Conservation (phyloP, 1,284 basidiomycete genomes). For the Ceratobasidium sp. region DNA sequence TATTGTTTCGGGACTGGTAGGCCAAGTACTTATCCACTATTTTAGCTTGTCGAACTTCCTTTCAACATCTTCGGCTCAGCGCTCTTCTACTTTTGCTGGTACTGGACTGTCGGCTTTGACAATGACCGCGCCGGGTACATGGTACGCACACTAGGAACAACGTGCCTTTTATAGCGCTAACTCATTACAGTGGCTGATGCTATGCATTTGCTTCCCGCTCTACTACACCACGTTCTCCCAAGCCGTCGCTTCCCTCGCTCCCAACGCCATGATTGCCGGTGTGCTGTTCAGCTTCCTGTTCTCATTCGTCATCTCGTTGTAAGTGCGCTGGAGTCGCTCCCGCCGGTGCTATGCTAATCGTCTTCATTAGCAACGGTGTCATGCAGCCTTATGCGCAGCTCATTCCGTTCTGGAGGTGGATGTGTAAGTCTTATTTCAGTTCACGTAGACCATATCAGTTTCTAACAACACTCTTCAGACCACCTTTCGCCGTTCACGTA, state of each 20-base stretch:
- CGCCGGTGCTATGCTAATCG: conserved; percentile 27
- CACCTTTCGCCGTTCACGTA: conserved; percentile 80
- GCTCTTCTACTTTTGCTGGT: conserved; percentile 74
- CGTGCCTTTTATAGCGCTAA: no score
- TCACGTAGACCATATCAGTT: not conserved
- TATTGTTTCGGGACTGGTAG: not conserved
- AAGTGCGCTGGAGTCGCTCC: conserved; percentile 51
- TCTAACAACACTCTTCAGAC: conserved; percentile 51
- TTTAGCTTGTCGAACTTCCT: conserved; percentile 57
- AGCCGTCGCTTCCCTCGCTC: conserved; percentile 72
- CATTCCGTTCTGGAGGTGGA: conserved; percentile 82
- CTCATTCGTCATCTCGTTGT: conserved; percentile 72
- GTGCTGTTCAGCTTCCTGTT: conserved; percentile 71
- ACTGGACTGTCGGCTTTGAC: conserved; percentile 72
- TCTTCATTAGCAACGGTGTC: conserved; percentile 68
- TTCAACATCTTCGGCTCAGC: conserved; percentile 71
- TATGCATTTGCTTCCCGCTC: conserved; percentile 64
- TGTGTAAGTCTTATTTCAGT: conserved; percentile 58
- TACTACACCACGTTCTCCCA: conserved; percentile 70
- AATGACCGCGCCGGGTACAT: conserved; percentile 65
- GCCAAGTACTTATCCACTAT: not conserved
- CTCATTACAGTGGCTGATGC: conserved; percentile 58
- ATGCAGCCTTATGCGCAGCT: conserved; percentile 70
- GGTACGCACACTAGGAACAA: conserved; percentile 51
- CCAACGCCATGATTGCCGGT: conserved; percentile 72